Base-by-base conservation (phyloP, 1,139 yeast species). In the Pichia sp. region DNA sequence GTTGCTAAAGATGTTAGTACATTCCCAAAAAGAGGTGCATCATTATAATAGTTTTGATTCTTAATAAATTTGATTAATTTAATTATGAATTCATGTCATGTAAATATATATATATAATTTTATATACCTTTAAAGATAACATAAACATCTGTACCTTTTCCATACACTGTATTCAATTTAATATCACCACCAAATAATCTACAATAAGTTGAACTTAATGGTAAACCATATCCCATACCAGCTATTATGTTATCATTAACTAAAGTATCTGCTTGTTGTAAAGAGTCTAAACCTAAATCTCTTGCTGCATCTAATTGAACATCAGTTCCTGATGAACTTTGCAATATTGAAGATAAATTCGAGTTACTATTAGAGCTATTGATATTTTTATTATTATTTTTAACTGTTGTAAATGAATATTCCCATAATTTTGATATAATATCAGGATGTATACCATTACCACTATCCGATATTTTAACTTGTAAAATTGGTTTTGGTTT, bases 141-240 rank as follows among this genome's bases (percentile, higher is more conserved):
- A 54, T 81, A 80, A n/a, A 78, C 84, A 54, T 80, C 86, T 0
- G 87, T 80, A 8, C 98, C 98, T 79, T 87, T 79, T 1, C 96
- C 96, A 63, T 78, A 76, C 51, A 87, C 79, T 30, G 85, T 80
- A 60, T 89, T 95, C 33, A 90, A 70, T 35, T 82, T 81, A 51
- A 90, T 73, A 63, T 74, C 77, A 1, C 97, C 97, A 35, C 80
- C 81, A 59, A 82, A 81, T 57, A 80, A 72, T 58, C 78, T 82
- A 32, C 82, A 77, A 56, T 82, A 82, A 0, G 85, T 82, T 57
- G 78, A 76, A 66, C 92, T 86, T 50, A 90, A 68, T 1, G 97
- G 97, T 43, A 90, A 65, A 0, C 98, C 98, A 60, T 87, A 90
- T 0, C 98, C 98, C 86, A 92, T 83, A 0, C 98, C 98, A 0